These are phyloP conservation scores for Ogataea sp. DNA, from an alignment of 805 yeast genomes.

Conservation along the genomic window DNA sequence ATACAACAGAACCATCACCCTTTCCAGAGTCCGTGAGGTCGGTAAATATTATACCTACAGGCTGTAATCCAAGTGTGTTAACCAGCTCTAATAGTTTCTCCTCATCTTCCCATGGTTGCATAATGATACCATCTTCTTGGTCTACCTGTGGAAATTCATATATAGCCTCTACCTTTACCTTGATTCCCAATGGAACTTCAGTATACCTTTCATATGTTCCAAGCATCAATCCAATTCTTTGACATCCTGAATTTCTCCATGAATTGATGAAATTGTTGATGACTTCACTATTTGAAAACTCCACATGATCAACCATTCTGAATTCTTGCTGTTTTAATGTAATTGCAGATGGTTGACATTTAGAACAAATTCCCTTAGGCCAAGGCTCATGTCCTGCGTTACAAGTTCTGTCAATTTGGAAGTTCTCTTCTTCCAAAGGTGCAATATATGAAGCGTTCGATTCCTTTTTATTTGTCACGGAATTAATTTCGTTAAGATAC, in stretches of 20 bases:
- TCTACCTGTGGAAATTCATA: conserved; percentile 89
- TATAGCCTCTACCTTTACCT: conserved; percentile 89
- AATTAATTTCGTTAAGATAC: conserved; percentile 63
- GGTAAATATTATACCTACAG: conserved; percentile 82
- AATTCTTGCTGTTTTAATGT: conserved; percentile 84
- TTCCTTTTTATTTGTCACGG: conserved; percentile 52
- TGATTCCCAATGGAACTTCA: conserved; percentile 84
- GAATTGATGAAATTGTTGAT: conserved; percentile 80
- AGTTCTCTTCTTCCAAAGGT: conserved; percentile 70
- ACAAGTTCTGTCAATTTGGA: conserved; percentile 56
- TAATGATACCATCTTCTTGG: conserved; percentile 76
- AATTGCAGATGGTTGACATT: conserved; percentile 94
- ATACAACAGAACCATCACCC: conserved; percentile 82
- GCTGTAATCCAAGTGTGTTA: conserved; percentile 47
- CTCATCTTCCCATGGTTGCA: conserved; percentile 48
- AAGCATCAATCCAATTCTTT: conserved; percentile 77
- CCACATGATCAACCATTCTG: conserved; percentile 97
- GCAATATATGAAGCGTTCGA: conserved; percentile 64
- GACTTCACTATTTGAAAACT: conserved; percentile 65
- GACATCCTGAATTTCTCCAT: conserved; percentile 87
- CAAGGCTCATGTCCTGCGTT: conserved; percentile 83
- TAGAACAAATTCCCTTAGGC: conserved; percentile 92
- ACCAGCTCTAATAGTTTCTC: conserved; percentile 47
- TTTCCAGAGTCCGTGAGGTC: conserved; percentile 84
- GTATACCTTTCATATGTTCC: conserved; percentile 77